Evolutionary conservation across 2,329 filamentous ascomycete genomes (phyloP), one percentile per base, ranked within the genome.

Genomic region (Cercospora berteroae): DNA sequence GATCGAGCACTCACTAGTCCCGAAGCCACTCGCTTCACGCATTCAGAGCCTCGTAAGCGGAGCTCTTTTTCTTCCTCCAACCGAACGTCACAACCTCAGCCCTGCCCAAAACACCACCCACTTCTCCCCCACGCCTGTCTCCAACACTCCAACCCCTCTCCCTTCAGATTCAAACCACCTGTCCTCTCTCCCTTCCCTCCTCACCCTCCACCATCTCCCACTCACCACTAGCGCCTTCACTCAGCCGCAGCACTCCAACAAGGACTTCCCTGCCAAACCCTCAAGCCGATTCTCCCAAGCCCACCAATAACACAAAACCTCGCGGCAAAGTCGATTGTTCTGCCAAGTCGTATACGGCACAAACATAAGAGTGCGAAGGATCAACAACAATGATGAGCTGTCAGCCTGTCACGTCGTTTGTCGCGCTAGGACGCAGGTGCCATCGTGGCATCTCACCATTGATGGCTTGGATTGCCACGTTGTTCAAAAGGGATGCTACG

Each of bases 351-450:
- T 27, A 13, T n/a, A 56, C 52, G 52, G 27, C 52, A 57, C 29
- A 12, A 16, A 3, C 4, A 5, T 25, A 33, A 57, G 52, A 33
- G 16, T n/a, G 25, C 8, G 29, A 57, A 57, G 52, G 23, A 57
- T 57, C 52, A 31, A 31, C 52, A 42, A n/a, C 36, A 42, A 20
- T 57, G 52, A 57, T 57, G 52, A 57, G 52, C 52, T 57, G 52
- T 31, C 52, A 57, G 31, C 25, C 52, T 57, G 52, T 31, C 52
- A 57, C n/a, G 20, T 31, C 52, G 27, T 31, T 25, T 29, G 52
- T n/a, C 52, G 23, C 52, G 23, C 52, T 56, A 48, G 42, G 42
- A 20, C 39, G 42, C 31, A 36, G 6, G 20, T 13, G 18, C 3
- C 9, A 50, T 12, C 18, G 44, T 20, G 44, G 5, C 20, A 23